A percentile compares a stretch with the other conserved stretches of the same genome.
phyloP scores from a whole-genome alignment of 2,329 filamentous ascomycete genomes.

The Alternaria novae-zelandiae region DNA sequence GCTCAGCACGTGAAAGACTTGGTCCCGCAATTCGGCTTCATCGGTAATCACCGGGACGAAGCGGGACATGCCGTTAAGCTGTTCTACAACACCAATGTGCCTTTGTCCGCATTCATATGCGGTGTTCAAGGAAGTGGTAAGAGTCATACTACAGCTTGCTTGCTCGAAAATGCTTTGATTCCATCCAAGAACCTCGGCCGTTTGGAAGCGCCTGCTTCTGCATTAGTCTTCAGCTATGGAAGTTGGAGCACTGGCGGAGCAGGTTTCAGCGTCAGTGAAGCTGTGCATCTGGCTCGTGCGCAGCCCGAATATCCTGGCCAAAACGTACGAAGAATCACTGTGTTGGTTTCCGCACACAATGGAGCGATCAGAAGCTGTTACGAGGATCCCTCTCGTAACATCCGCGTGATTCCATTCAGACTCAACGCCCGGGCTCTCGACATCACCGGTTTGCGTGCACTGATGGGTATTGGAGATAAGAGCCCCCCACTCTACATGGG shows the following conservation, averaged over 20 bases:
- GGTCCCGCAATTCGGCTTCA: not conserved
- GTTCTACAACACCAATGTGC: conserved; percentile 61
- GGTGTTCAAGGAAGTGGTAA: conserved; percentile 69
- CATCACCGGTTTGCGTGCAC: conserved; percentile 55
- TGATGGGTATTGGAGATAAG: conserved; percentile 27
- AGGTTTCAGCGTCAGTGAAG: conserved; percentile 62
- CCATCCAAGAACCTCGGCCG: not conserved
- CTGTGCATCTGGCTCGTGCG: conserved; percentile 49
- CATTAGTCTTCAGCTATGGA: not conserved
- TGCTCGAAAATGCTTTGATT: conserved; percentile 50
- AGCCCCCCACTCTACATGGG: conserved; percentile 60
- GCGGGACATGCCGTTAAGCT: conserved; percentile 21
- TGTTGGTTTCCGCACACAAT: not conserved
- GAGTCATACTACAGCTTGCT: conserved; percentile 64
- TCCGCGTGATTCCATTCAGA: conserved; percentile 56
- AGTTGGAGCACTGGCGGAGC: conserved; percentile 48
- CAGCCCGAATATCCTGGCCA: not conserved
- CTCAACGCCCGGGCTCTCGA: conserved; percentile 59
- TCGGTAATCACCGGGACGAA: not conserved
- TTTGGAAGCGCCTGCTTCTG: not conserved
- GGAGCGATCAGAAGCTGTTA: not conserved
- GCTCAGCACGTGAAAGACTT: not conserved
- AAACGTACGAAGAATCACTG: not conserved
- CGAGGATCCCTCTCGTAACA: conserved; percentile 34
- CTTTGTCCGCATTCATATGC: conserved; percentile 67